A percentile compares a stretch with the other conserved stretches of the same genome.
Evolutionary conservation across 164 flowering plant genomes (phyloP).

Genomic region (Aristolochia fimbriata): DNA sequence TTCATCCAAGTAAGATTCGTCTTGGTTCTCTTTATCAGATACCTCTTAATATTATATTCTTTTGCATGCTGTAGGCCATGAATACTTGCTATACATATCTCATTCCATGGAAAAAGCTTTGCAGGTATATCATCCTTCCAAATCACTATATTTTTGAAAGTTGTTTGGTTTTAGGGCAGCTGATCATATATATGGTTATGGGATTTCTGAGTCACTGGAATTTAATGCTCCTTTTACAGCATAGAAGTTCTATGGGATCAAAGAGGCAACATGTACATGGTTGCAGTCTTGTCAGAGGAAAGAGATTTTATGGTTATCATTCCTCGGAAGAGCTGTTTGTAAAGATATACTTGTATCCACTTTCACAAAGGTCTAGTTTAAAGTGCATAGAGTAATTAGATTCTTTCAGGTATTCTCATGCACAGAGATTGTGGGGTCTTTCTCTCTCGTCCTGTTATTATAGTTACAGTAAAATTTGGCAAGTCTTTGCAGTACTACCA

Average conservation of each 20-base stretch:
- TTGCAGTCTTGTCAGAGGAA: slow-evolving; percentile 69
- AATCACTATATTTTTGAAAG: not conserved
- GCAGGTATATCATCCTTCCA: slow-evolving; percentile 36
- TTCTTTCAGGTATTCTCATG: not conserved
- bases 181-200: too few species aligned
- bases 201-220: not conserved
- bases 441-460: too few species aligned
- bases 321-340: slow-evolving; percentile 76
- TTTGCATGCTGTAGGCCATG: slow-evolving; percentile 30
- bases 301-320: slow-evolving; percentile 81
- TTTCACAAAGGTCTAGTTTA: not conserved
- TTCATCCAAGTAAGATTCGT: not conserved
- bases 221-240: slow-evolving; percentile 31
- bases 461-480: too few species aligned
- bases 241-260: slow-evolving; percentile 48
- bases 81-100: slow-evolving; percentile 27
- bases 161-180: not conserved
- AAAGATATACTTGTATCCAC: slow-evolving; percentile 92
- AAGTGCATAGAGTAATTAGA: not conserved
- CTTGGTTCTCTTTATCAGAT: not conserved
- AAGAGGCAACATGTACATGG: slow-evolving; percentile 91
- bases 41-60: too few species aligned
- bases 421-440: too few species aligned
- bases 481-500: too few species aligned
- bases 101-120: slow-evolving; percentile 71